Percentiles rank a stretch among this genome's conserved stretches.
phyloP scores from a whole-genome alignment of 768 basidiomycete species.

The Pleurotus pulmonarius region DNA sequence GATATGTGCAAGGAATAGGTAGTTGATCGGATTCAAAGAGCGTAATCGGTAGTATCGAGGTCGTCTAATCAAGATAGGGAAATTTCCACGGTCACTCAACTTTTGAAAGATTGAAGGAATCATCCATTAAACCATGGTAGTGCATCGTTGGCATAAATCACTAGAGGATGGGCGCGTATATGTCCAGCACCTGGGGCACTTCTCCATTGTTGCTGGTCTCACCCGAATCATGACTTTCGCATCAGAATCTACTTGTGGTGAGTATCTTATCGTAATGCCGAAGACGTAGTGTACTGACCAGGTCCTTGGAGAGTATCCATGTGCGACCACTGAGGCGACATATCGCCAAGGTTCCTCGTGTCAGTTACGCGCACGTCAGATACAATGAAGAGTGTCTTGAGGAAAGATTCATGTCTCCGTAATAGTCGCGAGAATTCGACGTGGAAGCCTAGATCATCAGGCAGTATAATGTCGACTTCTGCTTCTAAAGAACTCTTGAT shows the following conservation, averaged over 20 bases:
- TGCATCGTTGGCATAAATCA: conserved; percentile 66
- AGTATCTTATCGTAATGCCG: not conserved
- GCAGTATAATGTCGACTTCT: conserved; percentile 60
- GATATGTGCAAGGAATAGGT: conserved; percentile 21
- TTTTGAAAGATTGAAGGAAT: not conserved
- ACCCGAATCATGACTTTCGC: conserved; percentile 46
- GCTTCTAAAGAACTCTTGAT: conserved; percentile 77
- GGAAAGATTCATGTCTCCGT: conserved; percentile 49
- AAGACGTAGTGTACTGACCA: conserved; percentile 31
- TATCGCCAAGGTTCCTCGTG: conserved; percentile 35
- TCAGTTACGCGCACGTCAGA: conserved; percentile 61
- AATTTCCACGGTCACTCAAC: not conserved
- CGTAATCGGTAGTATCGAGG: not conserved
- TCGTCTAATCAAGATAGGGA: not conserved
- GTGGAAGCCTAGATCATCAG: conserved; percentile 23
- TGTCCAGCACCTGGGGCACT: conserved; percentile 94
- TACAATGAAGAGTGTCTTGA: conserved; percentile 79
- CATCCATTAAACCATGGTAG: conserved; percentile 15
- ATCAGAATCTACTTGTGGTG: conserved; percentile 17
- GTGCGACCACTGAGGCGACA: conserved; percentile 48
- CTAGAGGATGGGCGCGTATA: conserved; percentile 51
- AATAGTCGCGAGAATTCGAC: conserved; percentile 26
- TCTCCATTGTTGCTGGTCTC: conserved; percentile 55
- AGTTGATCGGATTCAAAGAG: not conserved
- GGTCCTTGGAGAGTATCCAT: conserved; percentile 36